Percentiles rank a stretch among this genome's conserved stretches.
These are phyloP conservation scores for Otatea glauca DNA, from an alignment of 176 grass and related monocot species.

Conservation along the genomic window DNA sequence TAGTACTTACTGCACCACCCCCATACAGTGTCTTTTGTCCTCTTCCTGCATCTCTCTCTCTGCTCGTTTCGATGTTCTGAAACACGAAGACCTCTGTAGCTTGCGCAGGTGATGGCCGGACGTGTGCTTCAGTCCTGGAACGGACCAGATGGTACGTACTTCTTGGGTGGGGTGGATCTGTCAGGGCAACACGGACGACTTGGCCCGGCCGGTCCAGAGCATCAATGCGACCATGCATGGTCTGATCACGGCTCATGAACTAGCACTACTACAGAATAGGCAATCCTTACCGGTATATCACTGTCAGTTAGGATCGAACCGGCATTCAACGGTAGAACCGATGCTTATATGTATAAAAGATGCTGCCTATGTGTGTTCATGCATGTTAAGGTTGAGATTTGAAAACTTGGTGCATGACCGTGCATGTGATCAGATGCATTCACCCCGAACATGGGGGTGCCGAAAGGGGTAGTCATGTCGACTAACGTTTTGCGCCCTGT, in stretches of 20 bases:
- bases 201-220: neutral
- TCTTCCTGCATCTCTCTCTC: neutral
- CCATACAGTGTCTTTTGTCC: neutral
- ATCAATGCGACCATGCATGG: neutral
- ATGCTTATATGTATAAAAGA: neutral
- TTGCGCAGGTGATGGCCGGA: neutral
- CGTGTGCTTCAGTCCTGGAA: slow-evolving; percentile 13
- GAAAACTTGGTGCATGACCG: neutral
- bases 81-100: slow-evolving; percentile 23
- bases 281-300: no score
- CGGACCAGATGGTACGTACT: neutral
- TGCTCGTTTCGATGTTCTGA: neutral
- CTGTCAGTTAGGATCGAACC: no score
- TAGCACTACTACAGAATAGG: no score
- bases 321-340: neutral
- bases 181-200: neutral
- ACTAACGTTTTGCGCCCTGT: slow-evolving; percentile 20
- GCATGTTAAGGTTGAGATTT: neutral
- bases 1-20: slow-evolving; percentile 8
- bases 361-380: neutral
- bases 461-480: slow-evolving; percentile 34
- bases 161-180: neutral
- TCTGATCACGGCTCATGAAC: neutral
- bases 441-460: neutral
- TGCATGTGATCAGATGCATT: slow-evolving; percentile 24